Evolutionary conservation across 441 rosid species (phyloP).

Genomic region (Eutrema salsugineum): DNA sequence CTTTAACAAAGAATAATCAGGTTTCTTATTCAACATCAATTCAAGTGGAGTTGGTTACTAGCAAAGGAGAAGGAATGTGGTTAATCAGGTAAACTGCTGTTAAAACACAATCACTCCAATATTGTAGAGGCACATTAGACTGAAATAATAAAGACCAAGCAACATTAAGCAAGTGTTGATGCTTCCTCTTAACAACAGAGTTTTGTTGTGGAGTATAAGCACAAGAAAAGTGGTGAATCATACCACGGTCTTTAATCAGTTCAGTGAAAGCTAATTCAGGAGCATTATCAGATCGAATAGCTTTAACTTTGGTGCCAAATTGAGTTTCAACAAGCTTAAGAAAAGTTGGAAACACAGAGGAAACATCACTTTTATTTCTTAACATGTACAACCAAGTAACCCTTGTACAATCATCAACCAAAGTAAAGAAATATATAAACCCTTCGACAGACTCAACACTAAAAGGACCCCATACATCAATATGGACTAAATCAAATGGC

Average conservation of each 20-base stretch:
- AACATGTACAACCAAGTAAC: background rate
- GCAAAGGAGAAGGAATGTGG: background rate
- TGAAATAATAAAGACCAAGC: no score
- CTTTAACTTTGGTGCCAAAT: background rate
- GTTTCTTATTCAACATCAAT: rapidly evolving
- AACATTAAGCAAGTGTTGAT: no score
- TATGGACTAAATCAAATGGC: background rate
- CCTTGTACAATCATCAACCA: background rate
- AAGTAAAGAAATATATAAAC: background rate
- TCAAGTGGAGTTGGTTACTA: background rate
- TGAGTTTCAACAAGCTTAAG: background rate
- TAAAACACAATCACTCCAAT: no score
- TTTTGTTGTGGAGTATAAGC: no score
- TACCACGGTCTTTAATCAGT: no score
- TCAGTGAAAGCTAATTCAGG: background rate
- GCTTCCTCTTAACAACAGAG: no score
- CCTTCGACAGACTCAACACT: background rate
- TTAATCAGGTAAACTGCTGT: no score
- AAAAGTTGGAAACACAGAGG: background rate
- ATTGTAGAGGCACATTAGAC: no score
- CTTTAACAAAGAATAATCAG: background rate
- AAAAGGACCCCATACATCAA: background rate
- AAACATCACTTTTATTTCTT: background rate
- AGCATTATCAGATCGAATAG: background rate
- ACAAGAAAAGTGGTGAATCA: no score